Evolutionary conservation across 352 stramenopile species (phyloP).

Genomic region (Globisporangium spiculum): DNA sequence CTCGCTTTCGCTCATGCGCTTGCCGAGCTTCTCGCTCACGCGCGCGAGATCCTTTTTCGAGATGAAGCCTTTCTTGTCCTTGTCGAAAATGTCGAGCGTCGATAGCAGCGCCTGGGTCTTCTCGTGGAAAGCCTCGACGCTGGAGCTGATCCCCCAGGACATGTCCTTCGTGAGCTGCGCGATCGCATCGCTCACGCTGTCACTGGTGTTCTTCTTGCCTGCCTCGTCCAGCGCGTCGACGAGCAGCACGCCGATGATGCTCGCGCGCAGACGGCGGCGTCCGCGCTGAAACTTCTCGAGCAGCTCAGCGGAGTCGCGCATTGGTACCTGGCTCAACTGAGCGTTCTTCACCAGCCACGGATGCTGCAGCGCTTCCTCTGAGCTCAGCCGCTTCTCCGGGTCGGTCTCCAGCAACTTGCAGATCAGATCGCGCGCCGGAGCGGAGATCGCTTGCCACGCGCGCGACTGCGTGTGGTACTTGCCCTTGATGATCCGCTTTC

Average conservation of each 20-base stretch:
- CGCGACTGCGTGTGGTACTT: slow-evolving; percentile 72
- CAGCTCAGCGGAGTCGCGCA: slow-evolving; percentile 67
- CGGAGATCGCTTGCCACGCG: slow-evolving; percentile 72
- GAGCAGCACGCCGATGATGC: slow-evolving; percentile 75
- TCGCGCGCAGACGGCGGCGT: slow-evolving; percentile 67
- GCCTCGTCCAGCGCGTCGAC: slow-evolving; percentile 54
- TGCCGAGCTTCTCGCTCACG: slow-evolving; percentile 70
- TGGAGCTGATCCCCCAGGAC: slow-evolving; percentile 73
- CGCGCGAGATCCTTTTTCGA: slow-evolving; percentile 72
- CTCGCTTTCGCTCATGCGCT: slow-evolving; percentile 68
- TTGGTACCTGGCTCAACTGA: slow-evolving; percentile 50
- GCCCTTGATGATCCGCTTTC: slow-evolving; percentile 72
- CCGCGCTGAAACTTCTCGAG: slow-evolving; percentile 81
- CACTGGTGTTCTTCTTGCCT: neutral
- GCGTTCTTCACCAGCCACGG: slow-evolving; percentile 64
- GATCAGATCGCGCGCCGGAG: slow-evolving; percentile 64
- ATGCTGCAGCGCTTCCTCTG: slow-evolving; percentile 60
- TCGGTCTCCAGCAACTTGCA: slow-evolving; percentile 66
- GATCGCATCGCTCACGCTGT: slow-evolving; percentile 22
- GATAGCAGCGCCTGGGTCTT: slow-evolving; percentile 69
- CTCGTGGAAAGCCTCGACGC: slow-evolving; percentile 54
- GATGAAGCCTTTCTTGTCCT: slow-evolving; percentile 80
- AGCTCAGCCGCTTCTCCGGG: slow-evolving; percentile 60
- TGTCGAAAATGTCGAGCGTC: slow-evolving; percentile 74
- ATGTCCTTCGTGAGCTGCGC: slow-evolving; percentile 44